phyloP scores from a whole-genome alignment of 768 basidiomycete genomes.

The Leccinum barrowsii region DNA sequence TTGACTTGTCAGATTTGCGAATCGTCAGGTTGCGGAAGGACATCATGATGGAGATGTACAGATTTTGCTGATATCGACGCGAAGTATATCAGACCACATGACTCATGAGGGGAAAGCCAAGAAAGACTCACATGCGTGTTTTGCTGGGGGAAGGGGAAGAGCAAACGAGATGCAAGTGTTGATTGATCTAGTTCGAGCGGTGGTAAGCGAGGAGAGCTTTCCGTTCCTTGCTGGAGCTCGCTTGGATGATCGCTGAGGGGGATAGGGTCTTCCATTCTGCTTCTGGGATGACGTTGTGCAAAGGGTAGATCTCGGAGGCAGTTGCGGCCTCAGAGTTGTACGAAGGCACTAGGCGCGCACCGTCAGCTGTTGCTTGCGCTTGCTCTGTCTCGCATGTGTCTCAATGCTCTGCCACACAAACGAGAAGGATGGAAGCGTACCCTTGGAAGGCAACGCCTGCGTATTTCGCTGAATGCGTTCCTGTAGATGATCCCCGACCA shows the following conservation, averaged over 20 bases:
- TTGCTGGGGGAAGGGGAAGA: constrained; percentile 50
- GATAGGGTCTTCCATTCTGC: constrained; percentile 75
- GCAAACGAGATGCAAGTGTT: constrained; percentile 47
- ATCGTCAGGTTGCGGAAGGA: constrained; percentile 52
- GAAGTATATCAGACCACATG: neutral
- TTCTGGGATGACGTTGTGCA: constrained; percentile 75
- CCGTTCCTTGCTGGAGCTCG: constrained; percentile 45
- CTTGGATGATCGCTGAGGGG: constrained; percentile 50
- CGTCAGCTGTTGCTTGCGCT: constrained; percentile 60
- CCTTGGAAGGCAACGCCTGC: constrained; percentile 61
- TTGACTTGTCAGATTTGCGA: constrained; percentile 45
- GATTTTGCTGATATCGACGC: constrained; percentile 52
- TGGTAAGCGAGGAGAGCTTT: constrained; percentile 56
- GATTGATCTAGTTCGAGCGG: constrained; percentile 66
- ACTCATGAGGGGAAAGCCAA: neutral
- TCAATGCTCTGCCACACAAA: neutral
- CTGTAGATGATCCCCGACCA: constrained; percentile 77
- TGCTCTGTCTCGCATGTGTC: constrained; percentile 45
- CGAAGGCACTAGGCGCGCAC: constrained; percentile 70
- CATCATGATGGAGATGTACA: constrained; percentile 83
- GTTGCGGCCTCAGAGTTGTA: constrained; percentile 64
- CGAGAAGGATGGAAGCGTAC: constrained; percentile 41
- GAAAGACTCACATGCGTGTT: constrained; percentile 51
- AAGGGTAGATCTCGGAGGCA: constrained; percentile 69
- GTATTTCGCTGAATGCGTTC: constrained; percentile 77